Conservation (phyloP, 148 eudicot species). For the Linanthus parryae region DNA sequence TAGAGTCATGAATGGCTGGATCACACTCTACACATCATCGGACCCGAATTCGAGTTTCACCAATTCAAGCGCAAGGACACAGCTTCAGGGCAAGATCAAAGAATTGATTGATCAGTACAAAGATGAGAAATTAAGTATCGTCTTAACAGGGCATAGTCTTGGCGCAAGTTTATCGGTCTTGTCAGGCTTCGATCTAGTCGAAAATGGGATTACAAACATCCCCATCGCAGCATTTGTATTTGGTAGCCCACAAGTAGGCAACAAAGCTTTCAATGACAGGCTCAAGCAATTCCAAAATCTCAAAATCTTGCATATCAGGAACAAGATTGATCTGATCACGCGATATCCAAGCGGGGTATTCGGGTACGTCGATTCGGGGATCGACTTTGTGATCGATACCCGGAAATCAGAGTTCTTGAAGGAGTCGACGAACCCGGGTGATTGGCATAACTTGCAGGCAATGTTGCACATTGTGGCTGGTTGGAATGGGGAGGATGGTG, state of each 20-base stretch:
- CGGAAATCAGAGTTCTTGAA: constrained; percentile 60
- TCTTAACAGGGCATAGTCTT: constrained; percentile 15
- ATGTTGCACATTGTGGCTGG: constrained; percentile 61
- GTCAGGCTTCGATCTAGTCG: constrained; percentile 66
- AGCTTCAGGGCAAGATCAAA: constrained; percentile 13
- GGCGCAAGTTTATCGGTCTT: constrained; percentile 43
- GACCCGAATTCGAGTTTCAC: constrained; percentile 15
- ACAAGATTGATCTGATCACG: constrained; percentile 60
- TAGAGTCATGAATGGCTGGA: constrained; percentile 20
- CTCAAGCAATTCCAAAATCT: constrained; percentile 36
- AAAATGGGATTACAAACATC: constrained; percentile 50
- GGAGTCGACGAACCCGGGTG: constrained; percentile 67
- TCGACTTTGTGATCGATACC: constrained; percentile 49
- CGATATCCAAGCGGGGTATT: constrained; percentile 50
- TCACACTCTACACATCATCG: constrained; percentile 15
- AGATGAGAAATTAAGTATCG: constrained; percentile 12
- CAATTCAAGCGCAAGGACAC: constrained; percentile 10
- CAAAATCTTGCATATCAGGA: constrained; percentile 58
- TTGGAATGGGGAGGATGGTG: constrained; percentile 59
- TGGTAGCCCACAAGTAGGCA: constrained; percentile 83
- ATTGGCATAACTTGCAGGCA: constrained; percentile 85
- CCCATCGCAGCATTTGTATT: constrained; percentile 65
- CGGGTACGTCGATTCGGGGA: constrained; percentile 61
- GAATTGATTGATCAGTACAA: constrained; percentile 2
- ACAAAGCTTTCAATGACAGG: constrained; percentile 48